Conservation (phyloP, 192 early-diverging fungal genomes). For the Rhizophagus sp. region DNA sequence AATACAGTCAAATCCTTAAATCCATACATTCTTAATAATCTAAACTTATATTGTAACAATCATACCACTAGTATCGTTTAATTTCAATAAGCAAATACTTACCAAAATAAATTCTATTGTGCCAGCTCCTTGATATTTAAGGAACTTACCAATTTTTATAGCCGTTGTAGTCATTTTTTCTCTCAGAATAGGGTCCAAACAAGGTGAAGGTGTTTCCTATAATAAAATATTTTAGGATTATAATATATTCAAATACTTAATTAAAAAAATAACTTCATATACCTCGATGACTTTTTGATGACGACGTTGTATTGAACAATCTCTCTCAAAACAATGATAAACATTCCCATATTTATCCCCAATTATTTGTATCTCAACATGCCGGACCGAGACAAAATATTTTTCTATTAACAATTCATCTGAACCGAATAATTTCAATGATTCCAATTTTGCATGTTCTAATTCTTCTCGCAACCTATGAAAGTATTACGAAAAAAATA, state of each 20-base stretch:
- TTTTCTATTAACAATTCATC: conserved; percentile 87
- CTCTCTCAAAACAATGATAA: conserved; percentile 86
- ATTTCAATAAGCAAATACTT: neutral
- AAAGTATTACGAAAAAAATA: neutral
- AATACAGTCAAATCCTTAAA: no score
- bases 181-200: conserved; percentile 61
- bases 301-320: conserved; percentile 80
- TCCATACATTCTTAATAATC: no score
- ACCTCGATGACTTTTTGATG: conserved; percentile 59
- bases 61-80: no score
- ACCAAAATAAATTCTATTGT: conserved; percentile 70
- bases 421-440: conserved; percentile 85
- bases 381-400: conserved; percentile 81
- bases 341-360: conserved; percentile 53
- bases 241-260: neutral
- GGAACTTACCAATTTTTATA: conserved; percentile 67
- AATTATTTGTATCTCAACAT: conserved; percentile 51
- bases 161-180: conserved; percentile 74
- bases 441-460: conserved; percentile 75
- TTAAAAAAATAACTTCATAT: neutral
- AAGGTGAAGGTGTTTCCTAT: conserved; percentile 77
- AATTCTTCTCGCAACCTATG: conserved; percentile 70
- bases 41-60: no score
- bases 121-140: conserved; percentile 71
- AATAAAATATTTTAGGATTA: conserved; percentile 30